These are phyloP conservation scores for Thymus quinquecostatus DNA, from an alignment of 257 asterid genomes.

Conservation along the genomic window DNA sequence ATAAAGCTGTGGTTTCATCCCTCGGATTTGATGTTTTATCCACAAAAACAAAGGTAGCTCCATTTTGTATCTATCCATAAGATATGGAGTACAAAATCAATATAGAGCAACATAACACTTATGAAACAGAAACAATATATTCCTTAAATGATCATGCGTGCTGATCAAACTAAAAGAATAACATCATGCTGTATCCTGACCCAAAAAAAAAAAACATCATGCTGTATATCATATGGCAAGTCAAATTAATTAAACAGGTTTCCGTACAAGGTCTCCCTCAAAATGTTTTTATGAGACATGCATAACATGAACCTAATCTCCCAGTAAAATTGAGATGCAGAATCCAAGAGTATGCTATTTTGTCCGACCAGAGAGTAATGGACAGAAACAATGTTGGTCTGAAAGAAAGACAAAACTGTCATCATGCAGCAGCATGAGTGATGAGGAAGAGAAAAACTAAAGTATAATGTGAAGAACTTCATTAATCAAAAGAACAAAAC, in stretches of 20 bases:
- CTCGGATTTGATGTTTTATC: conserved; percentile 72
- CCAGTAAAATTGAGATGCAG: conserved; percentile 9
- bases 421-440: conserved; percentile 6
- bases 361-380: conserved; percentile 22
- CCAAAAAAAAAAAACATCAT: too few relatives aligned
- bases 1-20: conserved; percentile 75
- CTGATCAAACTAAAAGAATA: conserved; percentile 7
- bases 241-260: conserved; percentile 22
- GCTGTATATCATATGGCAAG: background rate
- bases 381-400: background rate
- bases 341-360: background rate
- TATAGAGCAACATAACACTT: conserved; percentile 17
- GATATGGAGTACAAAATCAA: conserved; percentile 34
- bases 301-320: conserved; percentile 21
- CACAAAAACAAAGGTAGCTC: conserved; percentile 66
- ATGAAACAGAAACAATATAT: conserved; percentile 17
- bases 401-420: conserved; percentile 10
- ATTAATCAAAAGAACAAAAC: too few relatives aligned
- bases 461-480: too few relatives aligned
- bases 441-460: too few relatives aligned
- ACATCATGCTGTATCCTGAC: background rate
- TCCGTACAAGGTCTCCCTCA: conserved; percentile 4
- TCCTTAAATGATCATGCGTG: background rate
- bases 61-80: conserved; percentile 69
- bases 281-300: conserved; percentile 11